These are phyloP conservation scores for Amyloporia xantha DNA, from an alignment of 768 basidiomycete genomes.

Conservation along the genomic window DNA sequence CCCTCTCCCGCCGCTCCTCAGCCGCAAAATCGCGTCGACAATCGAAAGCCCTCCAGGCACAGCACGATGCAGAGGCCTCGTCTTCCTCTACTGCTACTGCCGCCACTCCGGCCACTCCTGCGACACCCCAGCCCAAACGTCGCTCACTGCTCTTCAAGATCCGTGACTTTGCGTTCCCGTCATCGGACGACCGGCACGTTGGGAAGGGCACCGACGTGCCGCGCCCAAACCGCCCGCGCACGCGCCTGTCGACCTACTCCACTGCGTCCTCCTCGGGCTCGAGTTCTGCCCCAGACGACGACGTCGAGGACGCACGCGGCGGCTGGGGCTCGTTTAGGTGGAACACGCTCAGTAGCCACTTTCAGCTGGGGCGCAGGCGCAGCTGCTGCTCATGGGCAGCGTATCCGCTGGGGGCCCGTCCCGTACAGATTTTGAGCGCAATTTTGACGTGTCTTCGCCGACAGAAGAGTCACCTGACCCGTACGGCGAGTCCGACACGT, in stretches of 20 bases:
- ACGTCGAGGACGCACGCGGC: constrained; percentile 19
- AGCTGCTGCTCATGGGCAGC: constrained; percentile 9
- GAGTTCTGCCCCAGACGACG: constrained; percentile 22
- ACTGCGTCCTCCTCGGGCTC: constrained; percentile 17
- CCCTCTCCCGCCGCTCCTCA: constrained; percentile 28
- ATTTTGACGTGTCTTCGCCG: constrained; percentile 33
- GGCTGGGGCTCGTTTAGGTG: constrained; percentile 37
- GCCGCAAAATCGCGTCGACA: constrained; percentile 26
- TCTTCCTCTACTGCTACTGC: constrained; percentile 14
- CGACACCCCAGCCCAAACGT: constrained; percentile 10
- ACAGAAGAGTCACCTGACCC: constrained; percentile 21
- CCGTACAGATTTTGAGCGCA: constrained; percentile 39
- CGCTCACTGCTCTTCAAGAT: constrained; percentile 32
- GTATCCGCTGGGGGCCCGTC: no score
- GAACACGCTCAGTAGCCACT: constrained; percentile 28
- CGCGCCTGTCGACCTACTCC: constrained; percentile 22
- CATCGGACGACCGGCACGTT: constrained; percentile 36
- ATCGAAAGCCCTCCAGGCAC: constrained; percentile 34
- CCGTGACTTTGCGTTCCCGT: constrained; percentile 43
- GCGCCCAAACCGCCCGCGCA: constrained; percentile 29
- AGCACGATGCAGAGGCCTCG: constrained; percentile 30
- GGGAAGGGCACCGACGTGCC: constrained; percentile 38
- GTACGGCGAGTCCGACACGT: constrained; percentile 16
- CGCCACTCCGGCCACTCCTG: constrained; percentile 5
- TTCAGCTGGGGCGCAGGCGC: constrained; percentile 32